phyloP scores from a whole-genome alignment of 768 basidiomycete species.

The Mrakia blollopis region DNA sequence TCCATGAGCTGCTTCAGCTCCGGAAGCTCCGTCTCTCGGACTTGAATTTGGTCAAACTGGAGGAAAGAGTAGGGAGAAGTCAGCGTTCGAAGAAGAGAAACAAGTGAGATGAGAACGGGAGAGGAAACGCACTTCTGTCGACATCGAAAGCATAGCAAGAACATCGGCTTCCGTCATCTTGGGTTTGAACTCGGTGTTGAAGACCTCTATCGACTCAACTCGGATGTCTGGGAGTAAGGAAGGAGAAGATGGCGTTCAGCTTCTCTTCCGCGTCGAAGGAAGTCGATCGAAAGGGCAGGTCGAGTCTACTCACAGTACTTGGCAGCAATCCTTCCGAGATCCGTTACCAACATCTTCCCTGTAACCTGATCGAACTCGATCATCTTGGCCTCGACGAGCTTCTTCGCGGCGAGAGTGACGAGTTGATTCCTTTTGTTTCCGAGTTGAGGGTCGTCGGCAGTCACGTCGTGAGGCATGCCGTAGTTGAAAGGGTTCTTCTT shows the following conservation, averaged over 20 bases:
- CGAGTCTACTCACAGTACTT: constrained; percentile 59
- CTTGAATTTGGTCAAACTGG: constrained; percentile 90
- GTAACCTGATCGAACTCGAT: constrained; percentile 62
- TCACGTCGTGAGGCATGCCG: constrained; percentile 66
- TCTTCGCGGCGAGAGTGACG: constrained; percentile 60
- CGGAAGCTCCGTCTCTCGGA: constrained; percentile 79
- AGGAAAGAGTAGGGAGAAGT: neutral
- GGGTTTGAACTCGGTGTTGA: constrained; percentile 68
- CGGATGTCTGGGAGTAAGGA: constrained; percentile 56
- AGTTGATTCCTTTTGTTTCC: constrained; percentile 64
- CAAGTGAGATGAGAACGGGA: neutral
- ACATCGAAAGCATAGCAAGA: constrained; percentile 75
- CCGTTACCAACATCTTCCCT: constrained; percentile 67
- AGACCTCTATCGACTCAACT: constrained; percentile 75
- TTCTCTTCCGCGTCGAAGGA: neutral
- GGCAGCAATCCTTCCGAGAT: constrained; percentile 90
- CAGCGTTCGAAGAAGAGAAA: neutral
- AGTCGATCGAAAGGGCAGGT: neutral
- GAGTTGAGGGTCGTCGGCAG: constrained; percentile 66
- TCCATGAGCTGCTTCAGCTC: constrained; percentile 71
- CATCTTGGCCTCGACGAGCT: constrained; percentile 70
- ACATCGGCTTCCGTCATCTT: constrained; percentile 92
- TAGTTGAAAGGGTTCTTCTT: constrained; percentile 80
- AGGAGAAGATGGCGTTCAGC: neutral
- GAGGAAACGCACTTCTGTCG: constrained; percentile 66